phyloP scores from a whole-genome alignment of 305 asterid species.

The Fraxinus floribunda region DNA sequence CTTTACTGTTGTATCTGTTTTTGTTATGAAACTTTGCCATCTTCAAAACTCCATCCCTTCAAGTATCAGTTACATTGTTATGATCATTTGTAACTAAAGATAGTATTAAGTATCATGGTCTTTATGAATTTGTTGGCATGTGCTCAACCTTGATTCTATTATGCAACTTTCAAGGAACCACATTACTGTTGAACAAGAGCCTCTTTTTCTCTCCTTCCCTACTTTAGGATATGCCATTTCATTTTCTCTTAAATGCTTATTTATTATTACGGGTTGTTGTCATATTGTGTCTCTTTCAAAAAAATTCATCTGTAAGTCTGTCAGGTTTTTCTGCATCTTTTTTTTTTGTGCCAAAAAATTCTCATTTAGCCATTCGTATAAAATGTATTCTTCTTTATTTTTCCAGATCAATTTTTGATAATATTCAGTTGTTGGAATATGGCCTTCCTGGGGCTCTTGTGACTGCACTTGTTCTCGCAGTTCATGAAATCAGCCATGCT shows the following conservation, averaged over 20 bases:
- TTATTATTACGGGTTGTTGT: not conserved
- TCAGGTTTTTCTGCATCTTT: not conserved
- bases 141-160: slow-evolving; percentile 11
- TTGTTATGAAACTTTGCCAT: not conserved
- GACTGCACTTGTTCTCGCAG: slow-evolving; percentile 74
- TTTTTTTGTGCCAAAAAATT: slow-evolving; percentile 1
- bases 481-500: slow-evolving; percentile 78
- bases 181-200: not conserved
- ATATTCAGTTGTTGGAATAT: slow-evolving; percentile 60
- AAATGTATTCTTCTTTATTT: slow-evolving; percentile 14
- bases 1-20: slow-evolving; percentile 4
- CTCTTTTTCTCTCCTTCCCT: not conserved
- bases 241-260: not conserved
- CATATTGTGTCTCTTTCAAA: not conserved
- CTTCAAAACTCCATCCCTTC: not conserved
- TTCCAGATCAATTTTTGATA: slow-evolving; percentile 74
- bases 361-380: slow-evolving; percentile 16
- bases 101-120: slow-evolving; percentile 1
- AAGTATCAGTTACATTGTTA: not conserved
- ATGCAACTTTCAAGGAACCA: not conserved
- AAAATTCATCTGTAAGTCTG: not conserved
- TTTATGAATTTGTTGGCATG: not conserved
- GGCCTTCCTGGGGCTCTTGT: slow-evolving; percentile 97
- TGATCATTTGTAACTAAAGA: not conserved
- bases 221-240: not conserved